Conservation (phyloP, 768 basidiomycete species). For the Dacryopinax spathularia region DNA sequence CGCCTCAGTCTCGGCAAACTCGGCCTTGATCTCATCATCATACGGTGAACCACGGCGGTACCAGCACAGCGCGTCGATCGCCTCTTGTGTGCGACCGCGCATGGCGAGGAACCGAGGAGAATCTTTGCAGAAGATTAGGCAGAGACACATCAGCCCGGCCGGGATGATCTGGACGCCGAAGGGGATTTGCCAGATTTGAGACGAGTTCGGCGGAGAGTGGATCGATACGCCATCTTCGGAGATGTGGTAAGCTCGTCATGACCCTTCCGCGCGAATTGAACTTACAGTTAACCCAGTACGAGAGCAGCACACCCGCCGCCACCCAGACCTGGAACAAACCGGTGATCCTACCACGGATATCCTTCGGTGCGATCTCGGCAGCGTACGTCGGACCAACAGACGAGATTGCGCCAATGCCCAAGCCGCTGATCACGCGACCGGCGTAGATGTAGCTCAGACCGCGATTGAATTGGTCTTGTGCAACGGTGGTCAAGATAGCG, state of each 20-base stretch:
- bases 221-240: slow-evolving; percentile 10
- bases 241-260: background rate
- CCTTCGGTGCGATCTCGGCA: slow-evolving; percentile 74
- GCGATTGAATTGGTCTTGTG: slow-evolving; percentile 32
- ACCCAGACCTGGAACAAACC: slow-evolving; percentile 82
- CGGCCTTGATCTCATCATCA: slow-evolving; percentile 23
- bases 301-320: slow-evolving; percentile 71
- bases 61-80: slow-evolving; percentile 35
- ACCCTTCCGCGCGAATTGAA: slow-evolving; percentile 3
- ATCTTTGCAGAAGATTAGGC: slow-evolving; percentile 13
- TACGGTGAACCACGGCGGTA: slow-evolving; percentile 23
- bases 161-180: slow-evolving; percentile 26
- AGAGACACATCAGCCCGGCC: slow-evolving; percentile 25
- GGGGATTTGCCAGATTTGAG: slow-evolving; percentile 16
- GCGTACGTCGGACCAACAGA: slow-evolving; percentile 72
- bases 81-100: slow-evolving; percentile 22
- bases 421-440: slow-evolving; percentile 64
- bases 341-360: slow-evolving; percentile 75
- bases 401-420: slow-evolving; percentile 72
- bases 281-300: slow-evolving; percentile 68
- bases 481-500: slow-evolving; percentile 58
- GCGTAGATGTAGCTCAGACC: slow-evolving; percentile 60
- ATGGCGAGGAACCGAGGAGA: slow-evolving; percentile 26
- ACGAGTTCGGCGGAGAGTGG: slow-evolving; percentile 8
- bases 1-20: slow-evolving; percentile 55